These are phyloP conservation scores for Solanum stenotomum DNA, from an alignment of 257 asterid genomes.

Conservation along the genomic window DNA sequence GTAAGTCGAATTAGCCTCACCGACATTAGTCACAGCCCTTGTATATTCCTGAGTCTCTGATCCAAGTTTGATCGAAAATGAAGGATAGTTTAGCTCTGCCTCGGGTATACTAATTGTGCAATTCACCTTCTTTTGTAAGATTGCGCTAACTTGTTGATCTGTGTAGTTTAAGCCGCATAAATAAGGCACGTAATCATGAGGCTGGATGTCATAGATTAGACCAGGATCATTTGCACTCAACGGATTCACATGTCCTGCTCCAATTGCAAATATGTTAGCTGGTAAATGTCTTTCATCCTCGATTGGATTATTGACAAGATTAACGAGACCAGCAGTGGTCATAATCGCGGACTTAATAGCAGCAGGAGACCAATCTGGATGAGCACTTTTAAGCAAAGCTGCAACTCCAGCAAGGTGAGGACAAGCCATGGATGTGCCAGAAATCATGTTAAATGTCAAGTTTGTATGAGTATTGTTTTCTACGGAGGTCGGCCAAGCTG, in stretches of 20 bases:
- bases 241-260: constrained; percentile 18
- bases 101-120: neutral
- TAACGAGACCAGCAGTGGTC: constrained; percentile 13
- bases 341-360: constrained; percentile 18
- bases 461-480: neutral
- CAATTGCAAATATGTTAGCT: constrained; percentile 3
- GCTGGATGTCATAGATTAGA: constrained; percentile 3
- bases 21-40: constrained; percentile 11
- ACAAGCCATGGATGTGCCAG: constrained; percentile 22
- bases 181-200: constrained; percentile 11
- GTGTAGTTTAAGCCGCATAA: constrained; percentile 13
- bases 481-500: constrained; percentile 3
- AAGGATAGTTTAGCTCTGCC: constrained; percentile 12
- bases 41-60: constrained; percentile 1
- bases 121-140: neutral
- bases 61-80: constrained; percentile 6
- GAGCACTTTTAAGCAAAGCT: constrained; percentile 13
- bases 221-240: constrained; percentile 11
- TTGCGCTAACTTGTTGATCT: neutral
- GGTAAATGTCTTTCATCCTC: neutral
- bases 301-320: neutral
- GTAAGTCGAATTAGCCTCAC: neutral
- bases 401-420: constrained; percentile 23
- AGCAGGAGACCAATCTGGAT: constrained; percentile 18
- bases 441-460: constrained; percentile 4